Percentiles rank a stretch among this genome's conserved stretches.
Conservation (phyloP, 345 rosid genomes). For the Populus deltoides region DNA sequence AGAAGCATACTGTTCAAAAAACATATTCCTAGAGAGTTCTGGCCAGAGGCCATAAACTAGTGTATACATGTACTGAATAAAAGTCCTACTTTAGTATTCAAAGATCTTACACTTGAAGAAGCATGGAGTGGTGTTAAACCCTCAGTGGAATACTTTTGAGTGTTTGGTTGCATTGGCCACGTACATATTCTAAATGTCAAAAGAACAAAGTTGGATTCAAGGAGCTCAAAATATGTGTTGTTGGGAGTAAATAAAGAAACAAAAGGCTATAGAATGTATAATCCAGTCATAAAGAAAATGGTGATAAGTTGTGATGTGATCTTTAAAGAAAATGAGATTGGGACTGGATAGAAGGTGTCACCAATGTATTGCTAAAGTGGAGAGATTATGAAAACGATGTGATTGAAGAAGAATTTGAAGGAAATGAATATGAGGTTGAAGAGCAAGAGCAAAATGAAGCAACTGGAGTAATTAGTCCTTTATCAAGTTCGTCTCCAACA, state of each 20-base stretch:
- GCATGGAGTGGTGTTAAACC: neutral
- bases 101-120: neutral
- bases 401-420: no score
- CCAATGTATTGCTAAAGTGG: neutral
- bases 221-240: neutral
- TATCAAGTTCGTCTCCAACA: no score
- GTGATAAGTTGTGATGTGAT: neutral
- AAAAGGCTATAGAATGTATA: neutral
- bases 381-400: neutral
- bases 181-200: neutral
- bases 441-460: no score
- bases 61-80: neutral
- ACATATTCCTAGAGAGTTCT: neutral
- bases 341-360: neutral
- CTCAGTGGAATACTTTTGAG: neutral
- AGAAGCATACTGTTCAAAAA: neutral
- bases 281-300: neutral
- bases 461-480: no score
- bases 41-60: neutral
- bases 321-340: neutral
- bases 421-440: accelerated
- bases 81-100: neutral
- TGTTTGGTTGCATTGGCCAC: neutral
- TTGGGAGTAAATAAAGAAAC: neutral
- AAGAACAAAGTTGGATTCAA: neutral